Base-by-base conservation (phyloP, 305 asterid genomes). In the Fraxinus ornus region DNA sequence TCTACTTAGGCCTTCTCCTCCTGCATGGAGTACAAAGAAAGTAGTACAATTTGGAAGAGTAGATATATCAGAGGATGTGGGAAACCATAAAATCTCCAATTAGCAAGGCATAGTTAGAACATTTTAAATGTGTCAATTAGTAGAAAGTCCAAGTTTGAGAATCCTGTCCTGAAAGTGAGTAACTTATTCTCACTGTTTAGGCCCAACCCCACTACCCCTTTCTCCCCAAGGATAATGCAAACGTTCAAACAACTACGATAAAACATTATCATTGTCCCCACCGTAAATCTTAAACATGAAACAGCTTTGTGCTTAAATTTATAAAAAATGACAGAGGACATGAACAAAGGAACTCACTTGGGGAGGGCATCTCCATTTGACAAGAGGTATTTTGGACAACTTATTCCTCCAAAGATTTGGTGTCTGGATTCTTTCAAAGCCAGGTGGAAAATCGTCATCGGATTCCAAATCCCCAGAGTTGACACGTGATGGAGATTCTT, bases 381-480 rank as follows among this genome's bases (percentile, higher is more conserved):
- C 77, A 44, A 88, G 79, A 52, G 94, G 91, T 79, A 90, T 88
- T 81, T 86, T 89, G 62, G 90, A 80, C 80, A 85, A 57, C 70
- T 87, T 86, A 72, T 83, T 83, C 77, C 78, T 85, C 81, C 75
- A 73, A 19, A 52, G 83, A 75, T 78, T 87, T 39, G 84, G 84
- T 24, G 91, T 90, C 82, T 84, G 89, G 22, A 86, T 80, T 36
- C 85, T 87, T 87, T 89, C 92, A 62, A 92, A 92, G 75, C 95
- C 95, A 10, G 93, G 97, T 7, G 98, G 95, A 79, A 89, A 82
- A 86, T 83, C 88, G 47, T 91, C 92, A 79, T 87, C 89, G 19
- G 86, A 78, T 70, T 80, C 86, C 33, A 76, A 30, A 80, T 62
- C 81, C 76, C 81, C 83, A 71, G 84, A 83, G 30, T 80, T 82